These are phyloP conservation scores for Vaccinium vitisidaea DNA, from an alignment of 148 eudicot genomes.

Conservation along the genomic window DNA sequence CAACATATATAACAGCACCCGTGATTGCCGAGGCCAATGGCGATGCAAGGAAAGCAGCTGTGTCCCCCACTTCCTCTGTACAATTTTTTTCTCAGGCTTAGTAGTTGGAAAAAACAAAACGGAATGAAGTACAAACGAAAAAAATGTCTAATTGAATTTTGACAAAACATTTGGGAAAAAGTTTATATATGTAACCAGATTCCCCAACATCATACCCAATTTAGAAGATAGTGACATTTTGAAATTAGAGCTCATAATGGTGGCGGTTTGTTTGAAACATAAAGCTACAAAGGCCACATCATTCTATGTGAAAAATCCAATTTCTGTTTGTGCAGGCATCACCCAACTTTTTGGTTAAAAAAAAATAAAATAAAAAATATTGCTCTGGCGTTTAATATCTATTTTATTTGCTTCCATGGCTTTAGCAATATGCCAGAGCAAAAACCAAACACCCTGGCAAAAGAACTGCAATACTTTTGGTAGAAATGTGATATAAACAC, in stretches of 20 bases:
- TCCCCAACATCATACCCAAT: not conserved
- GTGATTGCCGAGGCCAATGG: slow-evolving; percentile 98
- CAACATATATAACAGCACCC: slow-evolving; percentile 89
- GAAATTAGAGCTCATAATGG: not conserved
- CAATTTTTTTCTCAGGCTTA: slow-evolving; percentile 14
- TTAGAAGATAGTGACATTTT: not conserved
- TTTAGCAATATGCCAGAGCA: not conserved
- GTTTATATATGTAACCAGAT: not conserved
- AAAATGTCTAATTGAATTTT: not conserved
- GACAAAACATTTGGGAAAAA: not conserved
- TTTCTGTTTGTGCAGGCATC: not conserved
- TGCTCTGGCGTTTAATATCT: not conserved
- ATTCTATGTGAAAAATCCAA: not conserved
- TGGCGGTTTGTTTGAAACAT: not conserved
- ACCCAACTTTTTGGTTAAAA: not conserved
- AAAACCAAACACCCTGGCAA: not conserved
- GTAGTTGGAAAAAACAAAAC: not conserved
- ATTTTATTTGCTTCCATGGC: not conserved
- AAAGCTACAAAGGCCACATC: not conserved
- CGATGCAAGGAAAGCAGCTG: slow-evolving; percentile 95
- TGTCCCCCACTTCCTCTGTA: slow-evolving; percentile 96
- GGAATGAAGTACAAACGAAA: not conserved
- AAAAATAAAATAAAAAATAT: not conserved
- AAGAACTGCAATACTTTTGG: not conserved
- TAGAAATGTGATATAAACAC: not conserved